Conservation (phyloP, 164 flowering plant species). For the Vitis rupestris region DNA sequence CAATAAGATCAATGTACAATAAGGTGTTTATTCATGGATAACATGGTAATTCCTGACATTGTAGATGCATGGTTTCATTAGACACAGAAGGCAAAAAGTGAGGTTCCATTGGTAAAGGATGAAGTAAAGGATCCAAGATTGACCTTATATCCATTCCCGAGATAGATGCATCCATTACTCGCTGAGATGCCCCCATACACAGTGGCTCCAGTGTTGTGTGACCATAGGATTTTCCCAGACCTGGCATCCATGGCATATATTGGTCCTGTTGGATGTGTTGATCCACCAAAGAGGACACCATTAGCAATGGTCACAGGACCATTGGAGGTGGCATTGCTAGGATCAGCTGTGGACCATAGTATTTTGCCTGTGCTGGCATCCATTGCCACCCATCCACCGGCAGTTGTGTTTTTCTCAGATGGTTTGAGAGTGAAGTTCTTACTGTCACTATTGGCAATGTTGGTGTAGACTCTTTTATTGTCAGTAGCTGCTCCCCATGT, state of each 20-base stretch:
- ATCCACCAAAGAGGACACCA: constrained; percentile 40
- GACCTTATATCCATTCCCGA: constrained; percentile 36
- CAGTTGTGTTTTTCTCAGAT: constrained; percentile 22
- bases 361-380: constrained; percentile 34
- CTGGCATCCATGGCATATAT: constrained; percentile 35
- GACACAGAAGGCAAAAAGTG: constrained; percentile 28
- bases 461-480: constrained; percentile 33
- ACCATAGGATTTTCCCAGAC: constrained; percentile 39
- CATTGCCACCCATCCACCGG: constrained; percentile 49
- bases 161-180: constrained; percentile 38
- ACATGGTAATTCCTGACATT: too few relatives aligned
- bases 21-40: too few relatives aligned
- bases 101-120: constrained; percentile 21
- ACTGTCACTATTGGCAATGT: constrained; percentile 30
- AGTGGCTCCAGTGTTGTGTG: constrained; percentile 38
- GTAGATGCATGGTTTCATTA: not conserved
- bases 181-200: constrained; percentile 38
- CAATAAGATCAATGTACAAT: too few relatives aligned
- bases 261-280: constrained; percentile 25
- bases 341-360: constrained; percentile 38
- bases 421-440: constrained; percentile 36
- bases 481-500: constrained; percentile 55
- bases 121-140: constrained; percentile 10
- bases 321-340: constrained; percentile 20
- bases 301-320: constrained; percentile 38